A percentile compares a stretch with the other conserved stretches of the same genome.
Evolutionary conservation across 1,284 basidiomycete species (phyloP).

Genomic region (Sporisorium scitamineum): DNA sequence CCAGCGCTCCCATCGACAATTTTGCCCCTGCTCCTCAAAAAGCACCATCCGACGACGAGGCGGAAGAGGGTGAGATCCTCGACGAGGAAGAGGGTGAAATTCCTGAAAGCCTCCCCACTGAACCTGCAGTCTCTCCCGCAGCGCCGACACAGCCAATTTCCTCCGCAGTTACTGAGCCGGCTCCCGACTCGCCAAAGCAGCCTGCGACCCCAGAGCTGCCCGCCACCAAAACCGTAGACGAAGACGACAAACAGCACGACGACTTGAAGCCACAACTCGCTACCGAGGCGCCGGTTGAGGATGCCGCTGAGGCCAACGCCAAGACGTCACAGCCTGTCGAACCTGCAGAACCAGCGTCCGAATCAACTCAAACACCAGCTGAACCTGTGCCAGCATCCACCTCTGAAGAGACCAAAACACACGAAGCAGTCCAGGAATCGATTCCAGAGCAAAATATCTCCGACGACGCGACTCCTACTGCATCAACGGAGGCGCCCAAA

Average conservation of each 20-base stretch:
- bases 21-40: conserved; percentile 12
- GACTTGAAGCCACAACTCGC: neutral
- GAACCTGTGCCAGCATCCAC: neutral
- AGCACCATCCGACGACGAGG: conserved; percentile 32
- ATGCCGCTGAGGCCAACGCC: neutral
- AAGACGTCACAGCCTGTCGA: neutral
- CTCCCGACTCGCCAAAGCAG: conserved; percentile 14
- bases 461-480: neutral
- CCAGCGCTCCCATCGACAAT: conserved; percentile 2
- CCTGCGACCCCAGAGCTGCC: conserved; percentile 21
- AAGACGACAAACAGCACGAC: neutral
- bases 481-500: neutral
- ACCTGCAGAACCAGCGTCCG: neutral
- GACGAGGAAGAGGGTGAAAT: conserved; percentile 54
- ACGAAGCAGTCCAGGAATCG: conserved; percentile 1
- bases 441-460: conserved; percentile 3
- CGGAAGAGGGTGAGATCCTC: conserved; percentile 48
- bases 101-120: conserved; percentile 15
- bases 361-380: neutral
- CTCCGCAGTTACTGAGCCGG: conserved; percentile 6
- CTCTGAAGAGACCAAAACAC: neutral
- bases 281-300: neutral
- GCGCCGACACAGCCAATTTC: conserved; percentile 6
- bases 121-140: neutral
- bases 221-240: neutral